A percentile compares a stretch with the other conserved stretches of the same genome.
Evolutionary conservation across 177 flowering plant species (phyloP).

Genomic region (Telopea speciosissima): DNA sequence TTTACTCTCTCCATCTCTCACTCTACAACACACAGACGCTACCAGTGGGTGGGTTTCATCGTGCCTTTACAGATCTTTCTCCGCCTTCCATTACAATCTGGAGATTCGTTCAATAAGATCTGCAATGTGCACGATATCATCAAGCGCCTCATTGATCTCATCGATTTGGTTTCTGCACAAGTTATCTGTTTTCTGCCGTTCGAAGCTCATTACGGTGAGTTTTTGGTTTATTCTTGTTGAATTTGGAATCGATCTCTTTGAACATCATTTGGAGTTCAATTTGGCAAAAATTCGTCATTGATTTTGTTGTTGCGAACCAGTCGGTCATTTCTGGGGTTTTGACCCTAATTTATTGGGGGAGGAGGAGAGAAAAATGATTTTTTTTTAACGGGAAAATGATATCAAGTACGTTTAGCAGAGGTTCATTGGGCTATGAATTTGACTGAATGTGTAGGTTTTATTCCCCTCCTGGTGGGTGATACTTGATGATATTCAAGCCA

Average conservation of each 20-base stretch:
- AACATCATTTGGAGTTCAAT: background rate
- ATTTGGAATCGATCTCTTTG: background rate
- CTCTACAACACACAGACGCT: background rate
- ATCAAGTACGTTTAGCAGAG: background rate
- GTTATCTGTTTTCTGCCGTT: background rate
- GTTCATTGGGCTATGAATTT: background rate
- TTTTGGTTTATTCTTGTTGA: background rate
- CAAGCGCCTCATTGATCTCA: background rate
- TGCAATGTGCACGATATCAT: constrained; percentile 14
- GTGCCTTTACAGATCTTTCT: constrained; percentile 9
- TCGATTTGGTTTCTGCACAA: background rate
- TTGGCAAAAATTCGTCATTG: background rate
- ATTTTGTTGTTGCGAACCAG: background rate
- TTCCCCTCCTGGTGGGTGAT: too few species aligned
- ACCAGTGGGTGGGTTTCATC: background rate
- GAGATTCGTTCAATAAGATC: constrained; percentile 5
- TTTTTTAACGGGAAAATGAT: background rate
- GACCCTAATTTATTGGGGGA: background rate
- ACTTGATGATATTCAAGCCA: background rate
- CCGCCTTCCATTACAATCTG: background rate
- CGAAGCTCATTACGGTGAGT: constrained; percentile 10
- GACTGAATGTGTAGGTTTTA: background rate
- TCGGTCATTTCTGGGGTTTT: constrained; percentile 1
- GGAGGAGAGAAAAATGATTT: background rate
- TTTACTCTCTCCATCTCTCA: background rate